Conservation (phyloP, 495 filamentous ascomycete species). For the Aspergillus olivimuriae region DNA sequence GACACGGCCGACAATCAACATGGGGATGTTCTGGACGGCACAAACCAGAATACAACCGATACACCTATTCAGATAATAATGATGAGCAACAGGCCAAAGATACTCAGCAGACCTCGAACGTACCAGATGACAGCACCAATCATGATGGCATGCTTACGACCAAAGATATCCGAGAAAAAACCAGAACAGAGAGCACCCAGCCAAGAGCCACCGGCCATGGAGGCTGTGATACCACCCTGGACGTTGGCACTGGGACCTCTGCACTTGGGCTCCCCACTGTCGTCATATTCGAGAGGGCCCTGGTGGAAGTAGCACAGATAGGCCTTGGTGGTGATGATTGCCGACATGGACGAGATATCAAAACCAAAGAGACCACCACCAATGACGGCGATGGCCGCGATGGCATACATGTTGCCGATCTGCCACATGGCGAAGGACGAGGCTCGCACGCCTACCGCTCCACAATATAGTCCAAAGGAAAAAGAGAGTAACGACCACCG, state of each 20-base stretch:
- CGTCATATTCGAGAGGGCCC: conserved; percentile 20
- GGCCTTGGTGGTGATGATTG: conserved; percentile 52
- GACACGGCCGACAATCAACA: conserved; percentile 68
- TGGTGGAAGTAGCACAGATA: conserved; percentile 64
- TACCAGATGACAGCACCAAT: conserved; percentile 59
- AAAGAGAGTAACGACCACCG: neutral
- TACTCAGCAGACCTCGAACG: conserved; percentile 11
- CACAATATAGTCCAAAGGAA: neutral
- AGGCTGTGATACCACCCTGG: conserved; percentile 57
- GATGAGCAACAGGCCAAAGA: neutral
- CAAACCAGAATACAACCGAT: conserved; percentile 64
- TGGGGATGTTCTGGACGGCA: conserved; percentile 65
- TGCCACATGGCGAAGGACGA: conserved; percentile 9
- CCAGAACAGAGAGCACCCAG: conserved; percentile 65
- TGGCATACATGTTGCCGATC: conserved; percentile 65
- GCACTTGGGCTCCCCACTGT: conserved; percentile 26
- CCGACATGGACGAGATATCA: conserved; percentile 77
- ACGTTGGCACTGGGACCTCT: conserved; percentile 40
- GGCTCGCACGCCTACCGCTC: neutral
- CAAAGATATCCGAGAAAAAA: conserved; percentile 57
- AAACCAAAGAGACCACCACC: conserved; percentile 80
- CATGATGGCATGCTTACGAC: conserved; percentile 62
- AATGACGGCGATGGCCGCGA: conserved; percentile 67
- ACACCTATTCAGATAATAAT: conserved; percentile 28
- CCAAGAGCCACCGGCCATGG: conserved; percentile 73